phyloP scores from a whole-genome alignment of 1,284 basidiomycete species.

The Salmacisia buchloeana region DNA sequence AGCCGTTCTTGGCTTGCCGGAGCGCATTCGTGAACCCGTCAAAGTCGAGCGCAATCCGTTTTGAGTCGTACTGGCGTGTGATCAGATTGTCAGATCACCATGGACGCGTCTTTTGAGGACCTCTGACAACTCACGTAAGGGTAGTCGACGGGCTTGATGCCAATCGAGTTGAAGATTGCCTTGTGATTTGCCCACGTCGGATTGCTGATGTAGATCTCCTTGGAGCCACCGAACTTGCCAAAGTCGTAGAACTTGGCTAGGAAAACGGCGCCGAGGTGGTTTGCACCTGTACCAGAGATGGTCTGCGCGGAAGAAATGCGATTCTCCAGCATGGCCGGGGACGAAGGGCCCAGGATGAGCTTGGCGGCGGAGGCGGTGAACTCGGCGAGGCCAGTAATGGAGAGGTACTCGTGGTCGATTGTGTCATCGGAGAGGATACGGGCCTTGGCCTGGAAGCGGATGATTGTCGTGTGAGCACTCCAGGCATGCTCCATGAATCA shows the following conservation, averaged over 20 bases:
- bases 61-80: slow-evolving; percentile 63
- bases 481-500: too few relatives aligned
- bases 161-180: slow-evolving; percentile 77
- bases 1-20: slow-evolving; percentile 61
- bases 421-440: slow-evolving; percentile 66
- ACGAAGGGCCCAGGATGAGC: slow-evolving; percentile 71
- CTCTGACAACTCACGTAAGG: slow-evolving; percentile 49
- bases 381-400: slow-evolving; percentile 78
- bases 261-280: slow-evolving; percentile 86
- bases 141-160: slow-evolving; percentile 73
- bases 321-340: slow-evolving; percentile 66
- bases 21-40: slow-evolving; percentile 64
- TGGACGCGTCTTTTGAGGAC: too few relatives aligned
- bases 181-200: slow-evolving; percentile 94
- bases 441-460: slow-evolving; percentile 62
- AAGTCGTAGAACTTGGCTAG: slow-evolving; percentile 71
- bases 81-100: too few relatives aligned
- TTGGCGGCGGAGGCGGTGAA: slow-evolving; percentile 74
- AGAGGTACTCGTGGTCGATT: slow-evolving; percentile 88
- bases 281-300: slow-evolving; percentile 90
- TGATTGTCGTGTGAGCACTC: not conserved
- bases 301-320: slow-evolving; percentile 56
- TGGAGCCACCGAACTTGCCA: slow-evolving; percentile 49
- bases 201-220: slow-evolving; percentile 73
- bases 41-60: slow-evolving; percentile 82